These are phyloP conservation scores for Trichophyton mentagrophytes DNA, from an alignment of 2,329 filamentous ascomycete genomes.

Conservation along the genomic window DNA sequence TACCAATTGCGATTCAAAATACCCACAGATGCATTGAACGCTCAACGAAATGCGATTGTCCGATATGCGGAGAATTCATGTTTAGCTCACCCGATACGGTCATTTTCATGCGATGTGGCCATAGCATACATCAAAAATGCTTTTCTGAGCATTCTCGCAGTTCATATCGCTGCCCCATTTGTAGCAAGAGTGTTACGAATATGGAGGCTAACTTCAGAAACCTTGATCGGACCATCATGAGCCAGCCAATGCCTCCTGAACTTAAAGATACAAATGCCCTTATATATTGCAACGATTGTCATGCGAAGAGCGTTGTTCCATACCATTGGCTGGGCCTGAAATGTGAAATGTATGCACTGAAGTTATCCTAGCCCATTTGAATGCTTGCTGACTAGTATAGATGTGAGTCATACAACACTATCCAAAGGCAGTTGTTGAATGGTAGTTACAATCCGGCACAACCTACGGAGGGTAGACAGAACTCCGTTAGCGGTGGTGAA, in stretches of 20 bases:
- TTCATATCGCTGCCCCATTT: conserved; percentile 93
- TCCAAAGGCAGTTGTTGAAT: conserved; percentile 26
- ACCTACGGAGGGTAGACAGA: background rate
- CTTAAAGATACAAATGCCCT: conserved; percentile 68
- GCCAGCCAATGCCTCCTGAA: conserved; percentile 82
- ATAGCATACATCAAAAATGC: conserved; percentile 86
- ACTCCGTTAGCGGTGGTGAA: background rate
- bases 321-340: conserved; percentile 95
- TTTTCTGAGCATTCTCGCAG: conserved; percentile 77
- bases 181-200: conserved; percentile 90
- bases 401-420: conserved; percentile 37
- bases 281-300: conserved; percentile 90
- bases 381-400: conserved; percentile 13
- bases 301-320: conserved; percentile 66
- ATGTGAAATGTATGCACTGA: conserved; percentile 46
- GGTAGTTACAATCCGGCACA: background rate
- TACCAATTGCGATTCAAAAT: conserved; percentile 71
- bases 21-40: conserved; percentile 90
- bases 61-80: conserved; percentile 92
- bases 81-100: conserved; percentile 82
- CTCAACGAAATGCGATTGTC: conserved; percentile 89
- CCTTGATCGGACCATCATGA: conserved; percentile 71
- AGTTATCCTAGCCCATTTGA: background rate
- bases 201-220: conserved; percentile 95
- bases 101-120: conserved; percentile 88